Base-by-base conservation (phyloP, 495 filamentous ascomycete genomes). In the Talaromyces ruber region DNA sequence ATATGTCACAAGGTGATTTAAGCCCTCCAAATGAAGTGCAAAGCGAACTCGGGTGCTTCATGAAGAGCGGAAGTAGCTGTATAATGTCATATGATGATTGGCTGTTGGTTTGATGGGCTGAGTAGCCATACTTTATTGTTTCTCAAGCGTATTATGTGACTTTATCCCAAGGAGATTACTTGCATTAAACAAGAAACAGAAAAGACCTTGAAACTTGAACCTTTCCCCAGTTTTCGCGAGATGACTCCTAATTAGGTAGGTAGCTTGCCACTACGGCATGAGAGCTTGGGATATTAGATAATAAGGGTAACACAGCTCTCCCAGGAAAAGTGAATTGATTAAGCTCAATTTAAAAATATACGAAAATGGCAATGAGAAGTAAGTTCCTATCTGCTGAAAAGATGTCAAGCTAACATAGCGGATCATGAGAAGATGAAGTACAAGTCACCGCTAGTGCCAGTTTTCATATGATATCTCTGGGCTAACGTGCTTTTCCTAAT, bases 21-120 rank as follows among this genome's bases (percentile, higher is more conserved):
- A 4, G 2, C 50, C 50, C 64, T 82, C 82, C 21, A 80, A 71
- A 53, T 76, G 59, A 0, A 81, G 72, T n/a, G 79, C 81, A 63
- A 80, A 82, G 26, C 80, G 80, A 4, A 84, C 68, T 4, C 81
- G 76, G 16, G 76, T 79, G 21, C 79, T 76, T 69, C 79, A 83
- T 52, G 80, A 82, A 54, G 80, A 83, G 55, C 79, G 79, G 67
- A 79, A 83, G 70, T 81, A 84, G 59, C 75, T 81, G 72, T 82
- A 71, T 29, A 84, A 74, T 26, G 50, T 53, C 50, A 53, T 53
- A 24, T 24, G 50, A 28, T 24, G 24, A 53, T 53, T n/a, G 24
- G 50, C 2, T n/a, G 24, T 53, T 53, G 50, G 11, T 14, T 28
- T 53, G 9, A 21, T 53, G 12, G 50, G 50, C 8, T 53, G 50